phyloP scores from a whole-genome alignment of 371 early-diverging fungal species.

The Mortierella sp. region DNA sequence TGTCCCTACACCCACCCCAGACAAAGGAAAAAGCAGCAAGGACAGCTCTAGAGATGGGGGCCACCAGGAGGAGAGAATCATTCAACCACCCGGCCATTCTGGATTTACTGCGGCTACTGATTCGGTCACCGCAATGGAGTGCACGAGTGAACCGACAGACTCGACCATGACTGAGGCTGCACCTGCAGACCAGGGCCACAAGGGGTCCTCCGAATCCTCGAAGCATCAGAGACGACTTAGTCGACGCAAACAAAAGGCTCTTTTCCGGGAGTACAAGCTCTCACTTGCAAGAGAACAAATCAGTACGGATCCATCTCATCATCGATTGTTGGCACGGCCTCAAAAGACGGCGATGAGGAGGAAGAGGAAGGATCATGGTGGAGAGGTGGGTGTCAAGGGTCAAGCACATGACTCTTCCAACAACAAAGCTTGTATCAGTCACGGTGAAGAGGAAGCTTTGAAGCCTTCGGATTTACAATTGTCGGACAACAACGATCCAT shows the following conservation, averaged over 20 bases:
- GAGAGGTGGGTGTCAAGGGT: too few species aligned
- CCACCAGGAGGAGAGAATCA: too few species aligned
- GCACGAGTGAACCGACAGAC: too few species aligned
- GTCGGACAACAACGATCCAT: conserved; percentile 3
- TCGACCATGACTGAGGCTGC: too few species aligned
- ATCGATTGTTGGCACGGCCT: too few species aligned
- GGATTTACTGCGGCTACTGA: too few species aligned
- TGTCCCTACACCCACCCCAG: conserved; percentile 1
- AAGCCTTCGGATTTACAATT: not conserved
- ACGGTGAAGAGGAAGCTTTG: not conserved
- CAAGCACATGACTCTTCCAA: conserved; percentile 18
- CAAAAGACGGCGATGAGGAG: conserved; percentile 22
- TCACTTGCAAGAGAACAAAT: too few species aligned
- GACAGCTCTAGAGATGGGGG: not conserved
- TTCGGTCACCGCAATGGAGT: too few species aligned
- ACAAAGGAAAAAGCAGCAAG: not conserved
- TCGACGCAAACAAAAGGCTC: too few species aligned
- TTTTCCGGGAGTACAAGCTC: not conserved
- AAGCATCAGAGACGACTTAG: not conserved
- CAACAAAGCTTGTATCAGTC: conserved; percentile 13
- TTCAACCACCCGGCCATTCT: too few species aligned
- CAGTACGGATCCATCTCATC: too few species aligned
- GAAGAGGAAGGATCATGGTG: conserved; percentile 4
- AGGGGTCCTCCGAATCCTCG: conserved; percentile 1
- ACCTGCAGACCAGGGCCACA: not conserved